These are phyloP conservation scores for Talaromyces sp. DNA, from an alignment of 2,329 filamentous ascomycete genomes.

Conservation along the genomic window DNA sequence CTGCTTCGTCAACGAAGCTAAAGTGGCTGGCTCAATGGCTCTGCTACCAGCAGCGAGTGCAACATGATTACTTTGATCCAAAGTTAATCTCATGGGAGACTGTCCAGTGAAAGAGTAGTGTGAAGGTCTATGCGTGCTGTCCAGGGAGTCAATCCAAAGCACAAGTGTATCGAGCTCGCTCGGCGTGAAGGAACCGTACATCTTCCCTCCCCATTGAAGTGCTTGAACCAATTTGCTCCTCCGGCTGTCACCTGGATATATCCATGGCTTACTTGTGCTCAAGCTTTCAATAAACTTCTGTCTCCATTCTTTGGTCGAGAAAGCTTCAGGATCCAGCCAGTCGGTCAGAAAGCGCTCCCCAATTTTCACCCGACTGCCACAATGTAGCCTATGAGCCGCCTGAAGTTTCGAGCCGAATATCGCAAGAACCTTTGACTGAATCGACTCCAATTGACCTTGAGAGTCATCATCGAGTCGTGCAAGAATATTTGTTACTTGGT, in stretches of 20 bases:
- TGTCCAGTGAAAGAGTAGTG: not conserved
- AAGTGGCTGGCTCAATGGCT: not conserved
- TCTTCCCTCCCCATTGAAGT: slow-evolving; percentile 46
- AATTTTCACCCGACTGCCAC: slow-evolving; percentile 38
- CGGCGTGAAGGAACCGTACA: slow-evolving; percentile 51
- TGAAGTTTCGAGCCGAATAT: slow-evolving; percentile 41
- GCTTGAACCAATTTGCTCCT: slow-evolving; percentile 44
- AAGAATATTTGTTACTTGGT: slow-evolving; percentile 1
- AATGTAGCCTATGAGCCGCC: slow-evolving; percentile 42
- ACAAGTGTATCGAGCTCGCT: slow-evolving; percentile 38
- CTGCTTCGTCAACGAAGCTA: not conserved
- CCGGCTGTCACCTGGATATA: slow-evolving; percentile 38
- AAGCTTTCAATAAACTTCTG: slow-evolving; percentile 37
- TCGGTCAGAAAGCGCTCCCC: slow-evolving; percentile 37
- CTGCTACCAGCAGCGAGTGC: not conserved
- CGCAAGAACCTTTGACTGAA: slow-evolving; percentile 22
- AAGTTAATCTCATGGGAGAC: not conserved
- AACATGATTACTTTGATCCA: not conserved
- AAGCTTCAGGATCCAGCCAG: slow-evolving; percentile 41
- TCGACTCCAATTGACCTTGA: slow-evolving; percentile 17
- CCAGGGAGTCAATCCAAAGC: slow-evolving; percentile 41
- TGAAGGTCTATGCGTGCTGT: not conserved
- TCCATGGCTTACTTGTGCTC: slow-evolving; percentile 39
- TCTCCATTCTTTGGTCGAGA: slow-evolving; percentile 28
- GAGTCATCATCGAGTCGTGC: not conserved